A percentile compares a stretch with the other conserved stretches of the same genome.
Conservation (phyloP, 2,329 filamentous ascomycete species). For the Phaeomoniella chlamydospora region DNA sequence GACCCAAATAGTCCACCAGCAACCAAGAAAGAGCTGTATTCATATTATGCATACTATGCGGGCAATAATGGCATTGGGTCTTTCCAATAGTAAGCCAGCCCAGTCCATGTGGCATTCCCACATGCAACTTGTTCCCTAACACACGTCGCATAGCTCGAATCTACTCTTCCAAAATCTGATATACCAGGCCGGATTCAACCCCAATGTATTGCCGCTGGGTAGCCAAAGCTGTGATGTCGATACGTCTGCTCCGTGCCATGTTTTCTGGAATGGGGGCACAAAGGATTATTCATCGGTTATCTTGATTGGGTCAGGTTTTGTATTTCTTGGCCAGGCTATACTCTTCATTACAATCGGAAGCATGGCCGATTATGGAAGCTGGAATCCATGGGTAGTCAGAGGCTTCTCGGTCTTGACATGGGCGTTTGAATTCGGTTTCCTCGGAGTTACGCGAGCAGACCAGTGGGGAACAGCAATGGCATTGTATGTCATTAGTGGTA, state of each 20-base stretch:
- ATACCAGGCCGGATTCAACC: constrained; percentile 42
- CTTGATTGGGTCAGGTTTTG: constrained; percentile 50
- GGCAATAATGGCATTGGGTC: constrained; percentile 49
- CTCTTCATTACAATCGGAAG: constrained; percentile 30
- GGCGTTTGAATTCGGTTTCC: constrained; percentile 51
- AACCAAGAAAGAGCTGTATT: constrained; percentile 49
- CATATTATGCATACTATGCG: constrained; percentile 49
- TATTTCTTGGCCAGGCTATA: constrained; percentile 51
- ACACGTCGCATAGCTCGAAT: too few relatives aligned
- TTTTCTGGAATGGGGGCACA: too few relatives aligned
- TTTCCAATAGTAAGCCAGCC: constrained; percentile 52
- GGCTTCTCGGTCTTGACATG: constrained; percentile 46
- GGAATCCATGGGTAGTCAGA: constrained; percentile 48
- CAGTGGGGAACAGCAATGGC: constrained; percentile 48
- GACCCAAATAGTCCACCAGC: too few relatives aligned
- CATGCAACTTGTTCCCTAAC: too few relatives aligned
- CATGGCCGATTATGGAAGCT: constrained; percentile 49
- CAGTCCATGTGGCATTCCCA: too few relatives aligned
- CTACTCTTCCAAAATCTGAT: constrained; percentile 52
- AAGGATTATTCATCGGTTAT: too few relatives aligned
- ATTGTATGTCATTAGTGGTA: constrained; percentile 51
- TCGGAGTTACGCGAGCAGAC: constrained; percentile 45
- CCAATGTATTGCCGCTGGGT: constrained; percentile 38
- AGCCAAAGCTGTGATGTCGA: constrained; percentile 46
- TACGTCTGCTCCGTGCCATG: too few relatives aligned